Conservation (phyloP, 371 early-diverging fungal species). For the Lichtheimia corymbifera region DNA sequence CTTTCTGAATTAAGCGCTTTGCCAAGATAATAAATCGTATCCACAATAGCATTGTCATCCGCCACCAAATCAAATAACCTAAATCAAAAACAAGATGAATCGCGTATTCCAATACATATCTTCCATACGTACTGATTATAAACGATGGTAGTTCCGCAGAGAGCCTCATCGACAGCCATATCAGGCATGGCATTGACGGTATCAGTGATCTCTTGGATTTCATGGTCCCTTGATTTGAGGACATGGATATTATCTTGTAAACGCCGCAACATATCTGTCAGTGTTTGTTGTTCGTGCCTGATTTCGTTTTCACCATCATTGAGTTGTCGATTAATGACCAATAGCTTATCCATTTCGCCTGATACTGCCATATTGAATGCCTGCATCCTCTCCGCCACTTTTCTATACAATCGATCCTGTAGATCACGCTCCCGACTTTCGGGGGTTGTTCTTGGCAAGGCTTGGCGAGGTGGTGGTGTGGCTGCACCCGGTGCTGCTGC, state of each 20-base stretch:
- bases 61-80: constrained; percentile 84
- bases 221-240: constrained; percentile 54
- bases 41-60: constrained; percentile 89
- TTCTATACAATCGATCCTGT: constrained; percentile 42
- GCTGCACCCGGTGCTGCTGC: constrained; percentile 2
- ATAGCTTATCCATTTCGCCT: constrained; percentile 56
- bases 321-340: constrained; percentile 60
- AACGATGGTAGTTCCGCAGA: constrained; percentile 69
- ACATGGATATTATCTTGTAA: constrained; percentile 63
- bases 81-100: neutral
- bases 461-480: constrained; percentile 3
- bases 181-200: constrained; percentile 61
- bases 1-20: constrained; percentile 75
- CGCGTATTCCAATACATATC: neutral
- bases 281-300: constrained; percentile 53
- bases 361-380: constrained; percentile 49
- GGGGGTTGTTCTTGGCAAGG: constrained; percentile 3
- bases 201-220: constrained; percentile 55
- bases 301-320: constrained; percentile 68
- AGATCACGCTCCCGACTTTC: constrained; percentile 11
- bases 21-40: constrained; percentile 83
- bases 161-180: constrained; percentile 66
- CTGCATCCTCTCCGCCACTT: constrained; percentile 41
- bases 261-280: constrained; percentile 53
- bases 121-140: constrained; percentile 71